A percentile compares a stretch with the other conserved stretches of the same genome.
These are phyloP conservation scores for Phialocephala sp. DNA, from an alignment of 2,329 filamentous ascomycete species.

Conservation along the genomic window DNA sequence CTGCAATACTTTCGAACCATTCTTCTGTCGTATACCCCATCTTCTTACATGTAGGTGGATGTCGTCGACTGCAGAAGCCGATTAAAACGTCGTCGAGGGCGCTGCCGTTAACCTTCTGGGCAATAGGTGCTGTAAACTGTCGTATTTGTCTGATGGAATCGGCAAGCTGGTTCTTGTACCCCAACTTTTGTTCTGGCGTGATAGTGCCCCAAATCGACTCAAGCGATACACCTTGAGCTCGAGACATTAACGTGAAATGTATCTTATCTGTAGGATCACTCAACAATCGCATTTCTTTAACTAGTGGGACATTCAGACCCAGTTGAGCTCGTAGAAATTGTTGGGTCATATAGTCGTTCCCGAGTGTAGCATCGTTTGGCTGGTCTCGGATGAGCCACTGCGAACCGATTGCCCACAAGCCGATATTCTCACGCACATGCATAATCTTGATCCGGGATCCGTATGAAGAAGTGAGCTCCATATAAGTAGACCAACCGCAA, in stretches of 20 bases:
- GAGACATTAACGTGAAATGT: conserved; percentile 24
- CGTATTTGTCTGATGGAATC: conserved; percentile 19
- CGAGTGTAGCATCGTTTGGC: conserved; percentile 23
- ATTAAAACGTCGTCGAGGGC: conserved; percentile 21
- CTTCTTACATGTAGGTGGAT: conserved; percentile 24
- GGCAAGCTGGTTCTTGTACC: conserved; percentile 20
- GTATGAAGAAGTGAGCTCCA: conserved; percentile 20
- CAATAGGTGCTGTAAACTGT: conserved; percentile 24
- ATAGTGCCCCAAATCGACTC: conserved; percentile 24
- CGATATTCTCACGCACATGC: conserved; percentile 14
- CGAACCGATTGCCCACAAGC: conserved; percentile 28
- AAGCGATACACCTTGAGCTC: conserved; percentile 24
- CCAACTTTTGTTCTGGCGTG: conserved; percentile 19
- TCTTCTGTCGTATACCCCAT: conserved; percentile 24
- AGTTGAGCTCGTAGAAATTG: conserved; percentile 27
- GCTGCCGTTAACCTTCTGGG: conserved; percentile 24
- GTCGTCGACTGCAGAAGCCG: conserved; percentile 9
- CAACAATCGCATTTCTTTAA: conserved; percentile 23
- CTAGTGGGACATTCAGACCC: conserved; percentile 22
- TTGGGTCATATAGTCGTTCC: conserved; percentile 28
- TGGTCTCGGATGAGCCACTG: conserved; percentile 25
- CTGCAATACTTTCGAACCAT: conserved; percentile 27
- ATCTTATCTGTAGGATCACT: conserved; percentile 23
- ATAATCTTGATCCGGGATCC: conserved; percentile 26
- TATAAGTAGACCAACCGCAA: conserved; percentile 24